Evolutionary conservation across 2,329 filamentous ascomycete genomes (phyloP).

Genomic region (Fusarium mundagurra): DNA sequence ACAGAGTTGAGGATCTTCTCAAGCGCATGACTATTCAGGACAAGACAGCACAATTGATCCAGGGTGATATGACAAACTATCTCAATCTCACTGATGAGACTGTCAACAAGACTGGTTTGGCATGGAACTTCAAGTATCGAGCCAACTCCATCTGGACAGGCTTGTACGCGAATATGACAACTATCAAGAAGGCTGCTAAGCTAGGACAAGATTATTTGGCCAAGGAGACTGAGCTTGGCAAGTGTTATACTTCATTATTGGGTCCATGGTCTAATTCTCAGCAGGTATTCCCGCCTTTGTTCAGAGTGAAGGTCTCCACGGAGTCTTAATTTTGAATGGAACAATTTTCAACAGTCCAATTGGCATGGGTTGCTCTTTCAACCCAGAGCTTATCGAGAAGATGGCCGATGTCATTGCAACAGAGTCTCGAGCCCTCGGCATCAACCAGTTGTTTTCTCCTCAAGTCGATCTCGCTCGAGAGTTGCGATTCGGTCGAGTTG

Average conservation of each 20-base stretch:
- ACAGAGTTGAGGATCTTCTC: constrained; percentile 73
- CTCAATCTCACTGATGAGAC: constrained; percentile 72
- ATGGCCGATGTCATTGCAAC: constrained; percentile 74
- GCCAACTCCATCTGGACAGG: constrained; percentile 79
- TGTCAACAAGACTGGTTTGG: constrained; percentile 75
- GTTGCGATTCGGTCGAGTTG: constrained; percentile 75
- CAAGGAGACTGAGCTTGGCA: constrained; percentile 53
- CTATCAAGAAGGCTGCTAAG: constrained; percentile 70
- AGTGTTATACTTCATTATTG: constrained; percentile 43
- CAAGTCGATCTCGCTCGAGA: constrained; percentile 77
- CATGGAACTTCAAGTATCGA: constrained; percentile 71
- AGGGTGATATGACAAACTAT: constrained; percentile 79
- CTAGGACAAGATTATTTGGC: constrained; percentile 74
- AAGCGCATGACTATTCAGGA: constrained; percentile 79
- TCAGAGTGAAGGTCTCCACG: constrained; percentile 80
- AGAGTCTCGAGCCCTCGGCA: constrained; percentile 73
- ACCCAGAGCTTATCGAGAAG: constrained; percentile 69
- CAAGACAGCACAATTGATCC: constrained; percentile 75
- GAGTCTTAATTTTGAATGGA: constrained; percentile 75
- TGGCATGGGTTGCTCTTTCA: constrained; percentile 76
- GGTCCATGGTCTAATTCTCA: not conserved
- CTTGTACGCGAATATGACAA: constrained; percentile 70
- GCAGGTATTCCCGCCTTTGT: constrained; percentile 76
- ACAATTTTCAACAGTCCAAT: constrained; percentile 85
- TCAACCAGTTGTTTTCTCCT: constrained; percentile 79